Conservation (phyloP, 2,329 filamentous ascomycete species). For the Pseudogymnoascus sp. region DNA sequence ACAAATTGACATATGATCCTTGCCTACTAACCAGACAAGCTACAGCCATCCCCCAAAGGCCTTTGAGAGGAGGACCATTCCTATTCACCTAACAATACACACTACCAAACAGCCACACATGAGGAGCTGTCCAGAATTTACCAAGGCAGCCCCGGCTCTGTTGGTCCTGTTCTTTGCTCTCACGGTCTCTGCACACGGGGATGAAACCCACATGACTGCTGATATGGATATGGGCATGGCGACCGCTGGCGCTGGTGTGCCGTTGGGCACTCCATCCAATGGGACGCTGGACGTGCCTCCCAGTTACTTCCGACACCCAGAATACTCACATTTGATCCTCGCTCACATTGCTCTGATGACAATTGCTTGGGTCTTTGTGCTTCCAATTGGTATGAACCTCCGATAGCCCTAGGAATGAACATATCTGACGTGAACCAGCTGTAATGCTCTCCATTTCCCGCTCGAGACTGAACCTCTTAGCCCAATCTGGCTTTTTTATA, state of each 20-base stretch:
- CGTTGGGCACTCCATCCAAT: slow-evolving; percentile 2
- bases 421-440: slow-evolving; percentile 16
- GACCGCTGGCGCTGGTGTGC: slow-evolving; percentile 8
- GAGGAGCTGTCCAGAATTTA: not conserved
- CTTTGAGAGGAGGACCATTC: not conserved
- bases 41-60: not conserved
- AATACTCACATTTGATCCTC: slow-evolving; percentile 33
- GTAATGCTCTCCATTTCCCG: slow-evolving; percentile 80
- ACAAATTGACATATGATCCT: not conserved
- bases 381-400: slow-evolving; percentile 56
- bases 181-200: slow-evolving; percentile 28
- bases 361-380: slow-evolving; percentile 60
- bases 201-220: slow-evolving; percentile 21
- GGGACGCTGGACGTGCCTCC: slow-evolving; percentile 23
- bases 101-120: not conserved
- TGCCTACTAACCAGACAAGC: not conserved
- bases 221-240: slow-evolving; percentile 29
- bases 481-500: slow-evolving; percentile 62
- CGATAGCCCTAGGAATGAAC: not conserved
- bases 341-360: slow-evolving; percentile 65
- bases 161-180: slow-evolving; percentile 28
- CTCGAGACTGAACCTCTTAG: slow-evolving; percentile 64
- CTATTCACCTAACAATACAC: not conserved
- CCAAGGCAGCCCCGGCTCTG: slow-evolving; percentile 24
- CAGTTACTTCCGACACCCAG: slow-evolving; percentile 37